Evolutionary conservation across 495 filamentous ascomycete genomes (phyloP), one percentile per base, ranked within the genome.

Genomic region (Penicillium paxilli): DNA sequence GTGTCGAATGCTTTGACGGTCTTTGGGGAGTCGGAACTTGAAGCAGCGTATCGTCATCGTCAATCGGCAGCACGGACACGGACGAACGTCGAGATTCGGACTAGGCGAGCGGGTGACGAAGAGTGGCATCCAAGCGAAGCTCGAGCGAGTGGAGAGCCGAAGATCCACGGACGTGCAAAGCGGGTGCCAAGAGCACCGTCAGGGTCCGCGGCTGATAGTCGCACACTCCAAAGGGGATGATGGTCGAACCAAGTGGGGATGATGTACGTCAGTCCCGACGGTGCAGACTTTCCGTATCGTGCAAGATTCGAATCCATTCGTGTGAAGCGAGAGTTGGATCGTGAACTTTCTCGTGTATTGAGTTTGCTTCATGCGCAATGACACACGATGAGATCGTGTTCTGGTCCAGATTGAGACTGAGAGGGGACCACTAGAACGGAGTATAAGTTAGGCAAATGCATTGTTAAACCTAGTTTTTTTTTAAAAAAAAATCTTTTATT

Each of bases 151-250:
- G 40, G 51, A 30, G 40, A 19, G 46, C 48, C 47, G 52, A 53
- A 59, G 59, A 63, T 65, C 59, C 35, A 22, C 16, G 45, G 53
- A 55, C 53, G 44, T 55, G 51, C 54, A 32, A 44, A 8, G 10
- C 37, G 38, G 54, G 20, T 54, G 58, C 58, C 48, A 58, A 58
- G 52, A 37, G 32, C 35, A 58, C 54, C 44, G 51, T 62, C 63
- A 64, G 63, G 63, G 52, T 54, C 57, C 54, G 51, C 58, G 51
- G 55, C 35, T 60, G 57, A 54, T 63, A 54, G 60, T 58, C 30
- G 28, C 24, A 12, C 17, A 24, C n/a, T 33, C 32, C 19, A 35
- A 40, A n/a, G 33, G 30, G 33, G 22, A 5, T 16, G 35, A 38
- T 51, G 21, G 48, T 20, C n/a, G 17, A 19, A 12, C 23, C 5